A percentile compares a stretch with the other conserved stretches of the same genome.
phyloP scores from a whole-genome alignment of 805 yeast species.

The Grigorovia transvaalensis region DNA sequence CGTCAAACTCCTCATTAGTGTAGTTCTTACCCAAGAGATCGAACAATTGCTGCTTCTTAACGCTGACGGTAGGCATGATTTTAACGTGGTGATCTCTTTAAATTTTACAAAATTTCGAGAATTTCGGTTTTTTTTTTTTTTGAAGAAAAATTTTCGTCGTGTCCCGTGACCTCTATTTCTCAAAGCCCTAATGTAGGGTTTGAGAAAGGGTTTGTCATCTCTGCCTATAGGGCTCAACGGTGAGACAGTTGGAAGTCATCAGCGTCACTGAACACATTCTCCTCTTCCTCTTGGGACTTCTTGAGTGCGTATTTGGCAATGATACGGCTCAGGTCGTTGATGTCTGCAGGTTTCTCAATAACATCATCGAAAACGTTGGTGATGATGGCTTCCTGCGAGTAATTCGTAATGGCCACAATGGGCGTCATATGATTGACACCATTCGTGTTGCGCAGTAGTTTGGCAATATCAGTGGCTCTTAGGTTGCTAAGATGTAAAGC shows the following conservation, averaged over 20 bases:
- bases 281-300: conserved; percentile 25
- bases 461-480: conserved; percentile 66
- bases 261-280: conserved; percentile 24
- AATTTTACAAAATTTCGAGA: not conserved
- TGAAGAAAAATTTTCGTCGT: not conserved
- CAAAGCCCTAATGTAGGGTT: too few species aligned
- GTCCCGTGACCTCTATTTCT: not conserved
- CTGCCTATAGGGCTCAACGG: not conserved
- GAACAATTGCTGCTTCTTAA: conserved; percentile 87
- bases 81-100: not conserved
- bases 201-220: too few species aligned
- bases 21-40: conserved; percentile 59
- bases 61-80: conserved; percentile 90
- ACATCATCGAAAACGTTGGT: conserved; percentile 52
- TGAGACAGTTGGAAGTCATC: conserved; percentile 1
- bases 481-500: conserved; percentile 60
- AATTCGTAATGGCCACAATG: conserved; percentile 63
- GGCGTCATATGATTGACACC: conserved; percentile 73
- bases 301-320: conserved; percentile 24
- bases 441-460: conserved; percentile 62
- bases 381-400: conserved; percentile 52
- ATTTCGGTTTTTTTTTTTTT: not conserved
- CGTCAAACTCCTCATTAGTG: conserved; percentile 89
- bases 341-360: conserved; percentile 56
- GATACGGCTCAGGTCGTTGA: conserved; percentile 18